Base-by-base conservation (phyloP, 2,329 filamentous ascomycete genomes). In the Pezicula radicicola region DNA sequence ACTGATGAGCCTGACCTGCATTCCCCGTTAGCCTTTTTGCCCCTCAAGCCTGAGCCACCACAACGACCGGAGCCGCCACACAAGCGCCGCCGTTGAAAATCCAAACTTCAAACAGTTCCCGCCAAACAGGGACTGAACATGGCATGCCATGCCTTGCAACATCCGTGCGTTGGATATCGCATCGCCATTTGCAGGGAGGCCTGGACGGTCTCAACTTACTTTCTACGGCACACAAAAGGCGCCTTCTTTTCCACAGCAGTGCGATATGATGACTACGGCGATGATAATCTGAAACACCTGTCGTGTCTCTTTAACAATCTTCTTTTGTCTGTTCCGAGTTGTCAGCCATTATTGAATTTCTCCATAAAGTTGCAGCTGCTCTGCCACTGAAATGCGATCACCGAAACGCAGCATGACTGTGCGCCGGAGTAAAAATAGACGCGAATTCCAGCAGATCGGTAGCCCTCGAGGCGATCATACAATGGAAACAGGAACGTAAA, bases 101-200 rank as follows among this genome's bases (percentile, higher is more conserved):
- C 40, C 52, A 42, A 52, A 40, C 8, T 45, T 27, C 35, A 18
- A 30, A 33, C 16, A 35, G 21, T n/a, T 54, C 13, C 49, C 51
- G 49, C 51, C 44, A 53, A 54, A 51, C 58, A 59, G 42, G 55
- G 57, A 55, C 42, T 51, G 44, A 50, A 55, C 54, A 54, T 61
- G 55, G 49, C 54, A 52, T 59, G 55, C 50, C 47, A 58, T 61
- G 57, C 53, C 51, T 48, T 59, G 55, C 55, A 60, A 57, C 55
- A 61, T 62, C 60, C 51, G 60, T 62, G 60, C 57, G 55, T 52
- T 19, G 40, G 36, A 56, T 48, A 49, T 50, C 51, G 50, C 46
- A 50, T 50, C 30, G 39, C 35, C 7, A 40, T 15, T 44, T 55
- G 37, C 53, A 58, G 49, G 54, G 55, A 52, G 51, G 28, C 42